Evolutionary conservation across 192 early-diverging fungal species (phyloP), one percentile per base, ranked within the genome.

Genomic region (Pecoramyces ruminantium): DNA sequence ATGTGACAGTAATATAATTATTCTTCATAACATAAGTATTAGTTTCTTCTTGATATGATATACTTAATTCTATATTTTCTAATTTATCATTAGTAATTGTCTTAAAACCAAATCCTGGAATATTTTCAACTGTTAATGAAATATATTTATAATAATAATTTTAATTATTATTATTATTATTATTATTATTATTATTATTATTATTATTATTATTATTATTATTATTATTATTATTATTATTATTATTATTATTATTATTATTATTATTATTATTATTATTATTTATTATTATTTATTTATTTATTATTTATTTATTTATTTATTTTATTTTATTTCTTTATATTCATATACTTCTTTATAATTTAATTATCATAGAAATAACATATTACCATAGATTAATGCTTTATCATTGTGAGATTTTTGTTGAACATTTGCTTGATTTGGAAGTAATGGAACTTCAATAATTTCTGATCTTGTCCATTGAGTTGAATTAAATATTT

Each of bases 401-500:
- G 30, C 27, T 9, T 29, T 8, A 30, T 0, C 42, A 38, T 4
- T 83, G 27, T 42, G 28, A 34, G 34, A 29, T 79, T 29, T 5
- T 80, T 79, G 28, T 77, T 79, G 81, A 29, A 79, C 11, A 79
- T 81, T 30, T 12, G 78, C 3, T 34, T 79, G 13, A 81, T 29
- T 79, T 21, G 21, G n/a, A 79, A 29, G 13, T 28, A 88, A 58
- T 14, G 90, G 90, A 13, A 94, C 88, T 28, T 92, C 89, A 1
- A 94, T 83, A 30, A 95, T 83, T 29, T 94, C 93, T 0, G 89
- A 89, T 30, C 94, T 89, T 77, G 85, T 79, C 93, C 93, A 94
- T 25, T 82, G 84, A 1, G 92, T 85, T 8, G 93, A 89, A 81
- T 95, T 95, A 84, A 93, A 85, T 13, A 90, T 86, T 21, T 88